Evolutionary conservation across 78 protist species (phyloP).

Genomic region (Planoprotostelium fungivorum): DNA sequence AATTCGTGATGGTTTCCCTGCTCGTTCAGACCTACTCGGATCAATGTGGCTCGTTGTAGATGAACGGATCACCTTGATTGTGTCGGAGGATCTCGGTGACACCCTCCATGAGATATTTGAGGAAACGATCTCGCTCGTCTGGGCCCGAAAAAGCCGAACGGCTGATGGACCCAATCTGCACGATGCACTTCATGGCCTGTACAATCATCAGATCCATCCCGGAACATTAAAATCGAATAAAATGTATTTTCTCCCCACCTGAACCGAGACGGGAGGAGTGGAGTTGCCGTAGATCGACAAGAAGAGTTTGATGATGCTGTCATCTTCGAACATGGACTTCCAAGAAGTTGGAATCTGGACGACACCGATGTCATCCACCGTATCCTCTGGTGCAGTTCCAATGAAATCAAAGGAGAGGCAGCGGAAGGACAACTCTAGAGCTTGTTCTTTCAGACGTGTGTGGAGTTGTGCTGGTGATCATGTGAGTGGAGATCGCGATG

Average conservation of each 20-base stretch:
- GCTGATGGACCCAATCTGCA: background rate
- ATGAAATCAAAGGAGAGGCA: slow-evolving; percentile 46
- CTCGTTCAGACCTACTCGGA: background rate
- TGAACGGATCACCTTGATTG: background rate
- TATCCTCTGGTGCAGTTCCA: slow-evolving; percentile 28
- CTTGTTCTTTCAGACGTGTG: background rate
- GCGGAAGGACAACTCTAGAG: background rate
- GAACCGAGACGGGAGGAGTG: slow-evolving; percentile 11
- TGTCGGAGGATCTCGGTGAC: slow-evolving; percentile 5
- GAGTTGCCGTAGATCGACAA: slow-evolving; percentile 15
- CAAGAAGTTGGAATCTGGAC: slow-evolving; percentile 54
- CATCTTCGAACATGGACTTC: slow-evolving; percentile 18
- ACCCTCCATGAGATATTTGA: slow-evolving; percentile 13
- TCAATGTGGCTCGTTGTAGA: background rate
- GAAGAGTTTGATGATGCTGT: slow-evolving; percentile 15
- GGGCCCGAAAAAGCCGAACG: background rate
- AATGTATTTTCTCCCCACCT: background rate
- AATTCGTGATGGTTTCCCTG: slow-evolving; percentile 35
- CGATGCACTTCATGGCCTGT: background rate
- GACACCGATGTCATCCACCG: slow-evolving; percentile 33
- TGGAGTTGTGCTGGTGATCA: background rate
- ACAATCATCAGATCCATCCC: background rate
- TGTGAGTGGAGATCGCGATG: background rate
- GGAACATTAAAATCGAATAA: background rate
- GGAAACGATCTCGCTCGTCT: slow-evolving; percentile 9